Percentiles rank a stretch among this genome's conserved stretches.
Conservation (phyloP, 768 basidiomycete species). For the Tephrocybe sp. region DNA sequence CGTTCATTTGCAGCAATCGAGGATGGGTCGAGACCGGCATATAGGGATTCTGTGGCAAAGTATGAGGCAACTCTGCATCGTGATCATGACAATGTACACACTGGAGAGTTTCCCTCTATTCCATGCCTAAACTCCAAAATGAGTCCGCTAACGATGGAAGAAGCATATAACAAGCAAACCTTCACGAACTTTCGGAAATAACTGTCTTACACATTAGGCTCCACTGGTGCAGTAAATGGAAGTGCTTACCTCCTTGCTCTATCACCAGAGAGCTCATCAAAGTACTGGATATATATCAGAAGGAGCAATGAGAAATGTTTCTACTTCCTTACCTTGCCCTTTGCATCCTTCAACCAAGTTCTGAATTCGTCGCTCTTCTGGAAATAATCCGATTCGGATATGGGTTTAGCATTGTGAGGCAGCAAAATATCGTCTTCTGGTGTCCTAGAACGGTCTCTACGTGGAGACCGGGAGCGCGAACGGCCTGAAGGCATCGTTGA, state of each 20-base stretch:
- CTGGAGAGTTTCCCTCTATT: constrained; percentile 74
- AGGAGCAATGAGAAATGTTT: too few species aligned
- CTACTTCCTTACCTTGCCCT: constrained; percentile 42
- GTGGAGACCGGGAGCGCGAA: constrained; percentile 33
- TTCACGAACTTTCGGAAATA: constrained; percentile 94
- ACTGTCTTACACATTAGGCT: constrained; percentile 41
- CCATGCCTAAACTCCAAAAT: constrained; percentile 54
- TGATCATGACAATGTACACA: constrained; percentile 28
- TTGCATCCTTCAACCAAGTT: constrained; percentile 77
- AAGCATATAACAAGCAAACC: constrained; percentile 34
- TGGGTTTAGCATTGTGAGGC: constrained; percentile 55
- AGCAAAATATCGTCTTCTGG: constrained; percentile 41
- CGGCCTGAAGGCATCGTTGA: constrained; percentile 33
- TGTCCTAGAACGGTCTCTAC: constrained; percentile 28
- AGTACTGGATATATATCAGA: constrained; percentile 52
- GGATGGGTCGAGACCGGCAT: constrained; percentile 58
- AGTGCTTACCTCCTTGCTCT: constrained; percentile 65
- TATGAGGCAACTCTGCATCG: not conserved
- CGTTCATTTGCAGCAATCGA: constrained; percentile 58
- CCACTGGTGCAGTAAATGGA: constrained; percentile 15
- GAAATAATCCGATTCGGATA: constrained; percentile 86
- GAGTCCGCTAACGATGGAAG: not conserved
- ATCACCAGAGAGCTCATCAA: constrained; percentile 82
- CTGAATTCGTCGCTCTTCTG: constrained; percentile 85
- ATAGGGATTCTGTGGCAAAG: constrained; percentile 43